Conservation (phyloP, 2,329 filamentous ascomycete genomes). For the Penicillium sp. region DNA sequence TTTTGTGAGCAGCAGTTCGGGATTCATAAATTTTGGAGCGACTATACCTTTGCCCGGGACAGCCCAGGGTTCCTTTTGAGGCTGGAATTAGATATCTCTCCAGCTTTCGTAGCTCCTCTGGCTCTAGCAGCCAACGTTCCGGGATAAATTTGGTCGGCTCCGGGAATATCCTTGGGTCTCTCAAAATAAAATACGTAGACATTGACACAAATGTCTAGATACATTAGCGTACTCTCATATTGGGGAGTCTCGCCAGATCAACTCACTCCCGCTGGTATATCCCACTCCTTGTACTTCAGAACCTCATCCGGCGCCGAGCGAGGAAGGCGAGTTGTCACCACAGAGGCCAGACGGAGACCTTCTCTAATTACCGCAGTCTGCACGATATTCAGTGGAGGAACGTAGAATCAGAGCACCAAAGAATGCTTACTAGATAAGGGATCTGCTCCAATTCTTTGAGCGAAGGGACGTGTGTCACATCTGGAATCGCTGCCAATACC, state of each 20-base stretch:
- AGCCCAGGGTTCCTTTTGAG: slow-evolving; percentile 33
- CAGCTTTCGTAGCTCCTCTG: slow-evolving; percentile 16
- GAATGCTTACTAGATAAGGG: slow-evolving; percentile 15
- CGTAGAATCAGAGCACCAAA: neutral
- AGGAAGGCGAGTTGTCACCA: slow-evolving; percentile 25
- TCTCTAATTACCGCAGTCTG: slow-evolving; percentile 35
- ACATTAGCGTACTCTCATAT: neutral
- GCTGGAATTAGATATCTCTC: slow-evolving; percentile 33
- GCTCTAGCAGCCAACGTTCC: slow-evolving; percentile 33
- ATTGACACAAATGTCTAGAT: slow-evolving; percentile 24
- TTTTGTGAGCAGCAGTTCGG: neutral
- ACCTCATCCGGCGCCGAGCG: slow-evolving; percentile 23
- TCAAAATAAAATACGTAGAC: slow-evolving; percentile 23
- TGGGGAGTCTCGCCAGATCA: neutral
- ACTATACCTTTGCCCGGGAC: slow-evolving; percentile 33
- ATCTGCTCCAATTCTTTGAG: slow-evolving; percentile 10
- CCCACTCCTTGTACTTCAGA: slow-evolving; percentile 18
- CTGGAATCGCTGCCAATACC: neutral
- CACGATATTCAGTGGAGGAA: neutral
- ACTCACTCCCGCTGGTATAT: slow-evolving; percentile 26
- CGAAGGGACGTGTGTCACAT: neutral
- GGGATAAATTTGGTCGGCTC: slow-evolving; percentile 33
- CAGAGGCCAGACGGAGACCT: slow-evolving; percentile 27
- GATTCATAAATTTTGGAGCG: neutral
- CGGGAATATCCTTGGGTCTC: slow-evolving; percentile 34